Base-by-base conservation (phyloP, 2,329 filamentous ascomycete genomes). In the Diaporthe vaccinii region DNA sequence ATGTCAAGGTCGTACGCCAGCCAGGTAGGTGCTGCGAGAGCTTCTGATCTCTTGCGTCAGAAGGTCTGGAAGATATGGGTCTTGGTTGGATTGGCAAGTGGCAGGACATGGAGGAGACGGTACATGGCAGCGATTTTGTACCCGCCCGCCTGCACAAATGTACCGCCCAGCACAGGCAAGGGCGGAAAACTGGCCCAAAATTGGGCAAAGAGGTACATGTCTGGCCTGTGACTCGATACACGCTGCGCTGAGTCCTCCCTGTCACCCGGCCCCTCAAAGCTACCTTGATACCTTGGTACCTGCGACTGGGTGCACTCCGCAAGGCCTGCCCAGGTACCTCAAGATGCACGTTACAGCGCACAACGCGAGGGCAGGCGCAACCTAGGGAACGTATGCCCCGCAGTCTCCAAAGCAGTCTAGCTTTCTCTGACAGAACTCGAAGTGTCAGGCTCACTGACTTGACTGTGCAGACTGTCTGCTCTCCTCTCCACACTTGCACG, bases 11-110 rank as follows among this genome's bases (percentile, higher is more conserved):
- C n/a, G 72, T 8, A 34, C 46, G 49, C 72, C 36, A 73, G 34
- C 71, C 36, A 67, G 59, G 62, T 55, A 67, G 59, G 62, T 55
- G 70, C 44, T 34, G 69, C 61, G 61, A 75, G 69, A 76, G 46
- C 58, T 73, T 74, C 73, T 67, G 70, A 62, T 73, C 68, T 76
- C 61, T 76, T 75, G 75, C 75, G 75, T 76, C 75, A 76, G 68
- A 76, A 73, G 75, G 58, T 59, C 59, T 74, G 57, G 65, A 46
- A 70, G 65, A 59, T 74, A 74, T 70, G 74, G 59, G 67, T 68
- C 62, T 71, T 75, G 74, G 59, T 69, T 69, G 65, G 71, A 73
- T 67, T 73, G 58, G 71, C 71, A 65, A 59, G 58, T 46, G 49
- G 46, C 53, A 41, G 58, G 70, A 34, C 51, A n/a, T 73, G 31